These are phyloP conservation scores for Synchytrium microbalum DNA, from an alignment of 371 early-diverging fungal species.

Conservation along the genomic window DNA sequence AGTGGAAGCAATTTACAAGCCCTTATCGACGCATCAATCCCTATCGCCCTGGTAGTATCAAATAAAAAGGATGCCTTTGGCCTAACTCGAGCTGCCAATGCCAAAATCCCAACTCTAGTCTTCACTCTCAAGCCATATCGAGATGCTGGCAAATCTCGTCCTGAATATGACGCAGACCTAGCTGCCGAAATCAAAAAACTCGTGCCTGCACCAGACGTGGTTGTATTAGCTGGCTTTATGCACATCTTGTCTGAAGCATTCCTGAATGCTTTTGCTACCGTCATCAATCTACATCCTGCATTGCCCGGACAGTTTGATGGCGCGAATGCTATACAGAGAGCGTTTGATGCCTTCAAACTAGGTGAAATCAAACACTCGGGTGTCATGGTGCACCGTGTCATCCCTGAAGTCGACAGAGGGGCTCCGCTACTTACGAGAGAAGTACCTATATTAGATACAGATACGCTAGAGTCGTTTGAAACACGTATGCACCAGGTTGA, in stretches of 20 bases:
- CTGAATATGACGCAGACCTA: constrained; percentile 79
- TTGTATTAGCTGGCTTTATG: constrained; percentile 97
- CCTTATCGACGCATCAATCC: constrained; percentile 69
- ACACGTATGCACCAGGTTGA: constrained; percentile 78
- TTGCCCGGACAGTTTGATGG: constrained; percentile 93
- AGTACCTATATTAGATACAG: constrained; percentile 66
- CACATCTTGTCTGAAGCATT: constrained; percentile 86
- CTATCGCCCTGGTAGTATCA: constrained; percentile 66
- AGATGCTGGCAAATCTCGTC: constrained; percentile 55
- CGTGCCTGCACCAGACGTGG: constrained; percentile 20
- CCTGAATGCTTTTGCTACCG: constrained; percentile 32
- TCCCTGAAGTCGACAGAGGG: constrained; percentile 90
- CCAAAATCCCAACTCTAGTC: constrained; percentile 73
- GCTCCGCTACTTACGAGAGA: constrained; percentile 69
- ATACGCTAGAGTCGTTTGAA: constrained; percentile 75
- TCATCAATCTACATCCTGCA: constrained; percentile 95
- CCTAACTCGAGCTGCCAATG: constrained; percentile 69
- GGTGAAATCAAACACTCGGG: constrained; percentile 78
- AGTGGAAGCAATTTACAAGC: constrained; percentile 94
- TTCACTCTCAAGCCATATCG: constrained; percentile 61
- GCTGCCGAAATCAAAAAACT: constrained; percentile 53
- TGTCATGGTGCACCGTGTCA: constrained; percentile 94
- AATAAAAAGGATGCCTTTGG: constrained; percentile 76
- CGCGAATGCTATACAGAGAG: constrained; percentile 88
- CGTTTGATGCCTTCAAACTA: constrained; percentile 69